Evolutionary conservation across 2,329 filamentous ascomycete genomes (phyloP), one percentile per base, ranked within the genome.

Genomic region (Phialophora tarda): DNA sequence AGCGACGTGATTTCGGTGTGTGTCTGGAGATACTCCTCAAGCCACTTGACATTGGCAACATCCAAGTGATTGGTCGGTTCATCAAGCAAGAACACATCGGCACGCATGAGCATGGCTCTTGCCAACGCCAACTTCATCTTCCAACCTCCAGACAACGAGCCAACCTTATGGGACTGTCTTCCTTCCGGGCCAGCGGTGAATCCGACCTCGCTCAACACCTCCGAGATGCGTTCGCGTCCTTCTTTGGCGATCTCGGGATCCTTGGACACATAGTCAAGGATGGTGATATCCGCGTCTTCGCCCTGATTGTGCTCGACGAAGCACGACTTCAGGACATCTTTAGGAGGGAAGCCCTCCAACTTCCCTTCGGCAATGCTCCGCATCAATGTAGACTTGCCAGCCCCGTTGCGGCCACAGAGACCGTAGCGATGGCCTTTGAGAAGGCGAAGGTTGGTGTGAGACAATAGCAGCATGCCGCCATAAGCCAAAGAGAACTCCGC

Each of bases 221-320:
- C 84, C 1, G 89, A 89, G 73, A 99, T 97, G 70, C 92, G 90
- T 72, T 95, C 91, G 50, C 81, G 82, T 69, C 92, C 92, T 75
- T 93, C 90, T 32, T 88, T 86, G 60, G 89, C 89, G 71, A 98
- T 91, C 66, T 91, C 89, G 2, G 93, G 92, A 75, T 98, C 94
- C 80, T 96, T 96, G 70, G 88, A 84, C 71, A 96, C 91, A 77
- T 96, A 99, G 65, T 98, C 91, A 21, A 98, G 84, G 75, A 99
- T 98, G 80, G 89, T 97, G 68, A 98, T 90, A 70, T 98, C 93
- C 41, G 95, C 94, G 80, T 97, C 94, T 79, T 98, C 95, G 63
- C 95, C 95, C 81, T 99, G 94, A 82, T 98, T 98, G 84, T 99
- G 95, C 83, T 99, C 95, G 51, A 99, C 95, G 76, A 98, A 99